Evolutionary conservation across 2,329 filamentous ascomycete genomes (phyloP).

Genomic region (Penicillium frequentans): DNA sequence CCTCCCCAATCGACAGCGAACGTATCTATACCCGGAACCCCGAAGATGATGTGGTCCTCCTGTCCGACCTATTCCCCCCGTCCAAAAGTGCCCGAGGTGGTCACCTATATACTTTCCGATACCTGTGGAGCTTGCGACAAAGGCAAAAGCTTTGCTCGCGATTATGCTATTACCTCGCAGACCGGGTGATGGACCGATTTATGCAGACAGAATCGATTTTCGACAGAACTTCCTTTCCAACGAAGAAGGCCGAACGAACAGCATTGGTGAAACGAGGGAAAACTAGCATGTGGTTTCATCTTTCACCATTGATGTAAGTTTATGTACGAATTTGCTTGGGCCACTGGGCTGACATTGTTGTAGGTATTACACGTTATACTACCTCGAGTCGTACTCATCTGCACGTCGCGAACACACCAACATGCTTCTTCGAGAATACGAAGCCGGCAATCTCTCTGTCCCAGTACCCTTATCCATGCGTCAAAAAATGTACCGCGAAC

Average conservation of each 20-base stretch:
- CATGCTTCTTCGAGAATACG: constrained; percentile 37
- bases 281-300: constrained; percentile 38
- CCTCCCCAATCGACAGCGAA: constrained; percentile 37
- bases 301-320: constrained; percentile 43
- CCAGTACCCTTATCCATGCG: constrained; percentile 36
- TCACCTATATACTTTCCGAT: constrained; percentile 43
- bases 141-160: constrained; percentile 41
- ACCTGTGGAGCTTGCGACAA: constrained; percentile 37
- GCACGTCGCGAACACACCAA: constrained; percentile 41
- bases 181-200: constrained; percentile 43
- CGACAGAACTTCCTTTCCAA: constrained; percentile 33
- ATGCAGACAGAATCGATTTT: constrained; percentile 31
- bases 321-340: no score
- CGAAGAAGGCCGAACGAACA: constrained; percentile 33
- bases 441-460: constrained; percentile 39
- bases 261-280: constrained; percentile 35
- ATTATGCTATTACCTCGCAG: constrained; percentile 42
- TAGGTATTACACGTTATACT: constrained; percentile 45
- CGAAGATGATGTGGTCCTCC: constrained; percentile 44
- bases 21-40: constrained; percentile 42
- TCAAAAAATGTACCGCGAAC: constrained; percentile 35
- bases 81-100: constrained; percentile 35
- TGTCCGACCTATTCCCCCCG: constrained; percentile 46
- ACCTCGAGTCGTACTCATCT: constrained; percentile 40
- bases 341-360: background rate